Percentiles rank a stretch among this genome's conserved stretches.
These are phyloP conservation scores for Hyaloscypha finlandica DNA, from an alignment of 495 filamentous ascomycete genomes.

Conservation along the genomic window DNA sequence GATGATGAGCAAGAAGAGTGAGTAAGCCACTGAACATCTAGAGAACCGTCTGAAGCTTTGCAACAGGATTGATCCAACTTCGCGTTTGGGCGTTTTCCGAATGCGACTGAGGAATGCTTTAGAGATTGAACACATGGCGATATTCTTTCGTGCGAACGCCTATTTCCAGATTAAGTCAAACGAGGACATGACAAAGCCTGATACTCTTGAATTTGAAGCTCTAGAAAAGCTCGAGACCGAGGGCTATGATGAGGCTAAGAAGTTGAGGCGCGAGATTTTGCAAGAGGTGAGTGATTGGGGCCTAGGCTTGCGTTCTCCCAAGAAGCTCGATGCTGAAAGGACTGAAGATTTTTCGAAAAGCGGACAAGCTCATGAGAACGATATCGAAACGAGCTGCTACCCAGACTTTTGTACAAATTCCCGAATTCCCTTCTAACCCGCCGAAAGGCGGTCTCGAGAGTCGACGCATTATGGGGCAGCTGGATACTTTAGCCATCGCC, in stretches of 20 bases:
- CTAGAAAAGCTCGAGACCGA: slow-evolving; percentile 70
- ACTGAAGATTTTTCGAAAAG: slow-evolving; percentile 29
- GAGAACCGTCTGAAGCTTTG: not conserved
- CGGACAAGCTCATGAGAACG: slow-evolving; percentile 47
- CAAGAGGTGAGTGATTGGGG: slow-evolving; percentile 38
- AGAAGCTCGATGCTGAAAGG: slow-evolving; percentile 2
- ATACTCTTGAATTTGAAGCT: slow-evolving; percentile 63
- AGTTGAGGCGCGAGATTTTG: slow-evolving; percentile 75
- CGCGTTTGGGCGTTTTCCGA: slow-evolving; percentile 56
- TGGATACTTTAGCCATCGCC: slow-evolving; percentile 52
- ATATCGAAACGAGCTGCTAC: slow-evolving; percentile 45
- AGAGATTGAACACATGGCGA: slow-evolving; percentile 77
- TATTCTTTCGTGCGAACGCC: slow-evolving; percentile 82
- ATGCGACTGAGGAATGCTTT: slow-evolving; percentile 70
- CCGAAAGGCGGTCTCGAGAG: slow-evolving; percentile 64
- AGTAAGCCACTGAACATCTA: slow-evolving; percentile 8
- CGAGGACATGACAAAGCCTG: slow-evolving; percentile 56
- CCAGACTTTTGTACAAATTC: slow-evolving; percentile 64
- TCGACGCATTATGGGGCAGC: slow-evolving; percentile 54
- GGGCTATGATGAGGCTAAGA: slow-evolving; percentile 75
- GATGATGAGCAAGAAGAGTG: slow-evolving; percentile 41
- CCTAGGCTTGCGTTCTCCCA: not conserved
- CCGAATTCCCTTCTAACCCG: slow-evolving; percentile 50
- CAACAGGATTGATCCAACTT: slow-evolving; percentile 32
- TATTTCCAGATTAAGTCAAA: slow-evolving; percentile 81